A percentile compares a stretch with the other conserved stretches of the same genome.
These are phyloP conservation scores for Diatrype stigma DNA, from an alignment of 2,329 filamentous ascomycete genomes.

Conservation along the genomic window DNA sequence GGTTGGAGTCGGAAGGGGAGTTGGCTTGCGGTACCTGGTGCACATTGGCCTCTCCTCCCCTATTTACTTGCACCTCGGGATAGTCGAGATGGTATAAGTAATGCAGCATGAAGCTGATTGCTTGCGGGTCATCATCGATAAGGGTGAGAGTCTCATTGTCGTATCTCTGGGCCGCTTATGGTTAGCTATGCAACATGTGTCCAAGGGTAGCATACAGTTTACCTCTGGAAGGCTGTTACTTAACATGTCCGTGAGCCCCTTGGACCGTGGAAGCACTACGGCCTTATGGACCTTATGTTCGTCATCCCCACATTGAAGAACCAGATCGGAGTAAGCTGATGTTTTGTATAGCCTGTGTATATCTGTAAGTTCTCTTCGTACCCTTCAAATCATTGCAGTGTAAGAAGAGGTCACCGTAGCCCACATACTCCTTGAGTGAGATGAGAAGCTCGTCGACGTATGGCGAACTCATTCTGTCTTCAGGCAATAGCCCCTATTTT, in stretches of 20 bases:
- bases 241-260: slow-evolving; percentile 1
- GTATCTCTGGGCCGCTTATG: neutral
- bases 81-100: slow-evolving; percentile 17
- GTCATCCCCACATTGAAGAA: slow-evolving; percentile 8
- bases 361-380: neutral
- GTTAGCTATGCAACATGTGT: neutral
- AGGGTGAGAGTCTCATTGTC: slow-evolving; percentile 2
- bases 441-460: slow-evolving; percentile 7
- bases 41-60: neutral
- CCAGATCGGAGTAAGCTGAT: slow-evolving; percentile 9
- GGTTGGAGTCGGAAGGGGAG: neutral
- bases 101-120: slow-evolving; percentile 10
- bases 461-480: slow-evolving; percentile 7
- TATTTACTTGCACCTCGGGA: neutral
- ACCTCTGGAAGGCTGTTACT: neutral
- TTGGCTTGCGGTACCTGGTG: neutral
- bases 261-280: slow-evolving; percentile 9
- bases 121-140: slow-evolving; percentile 10
- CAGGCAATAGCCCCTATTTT: neutral
- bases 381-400: neutral
- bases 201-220: neutral
- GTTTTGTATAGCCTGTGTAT: slow-evolving; percentile 7
- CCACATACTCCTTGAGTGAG: slow-evolving; percentile 6
- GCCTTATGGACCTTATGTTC: slow-evolving; percentile 11
- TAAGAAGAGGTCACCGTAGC: neutral